Base-by-base conservation (phyloP, 169 alveolate species). In the Blepharisma undulans region DNA sequence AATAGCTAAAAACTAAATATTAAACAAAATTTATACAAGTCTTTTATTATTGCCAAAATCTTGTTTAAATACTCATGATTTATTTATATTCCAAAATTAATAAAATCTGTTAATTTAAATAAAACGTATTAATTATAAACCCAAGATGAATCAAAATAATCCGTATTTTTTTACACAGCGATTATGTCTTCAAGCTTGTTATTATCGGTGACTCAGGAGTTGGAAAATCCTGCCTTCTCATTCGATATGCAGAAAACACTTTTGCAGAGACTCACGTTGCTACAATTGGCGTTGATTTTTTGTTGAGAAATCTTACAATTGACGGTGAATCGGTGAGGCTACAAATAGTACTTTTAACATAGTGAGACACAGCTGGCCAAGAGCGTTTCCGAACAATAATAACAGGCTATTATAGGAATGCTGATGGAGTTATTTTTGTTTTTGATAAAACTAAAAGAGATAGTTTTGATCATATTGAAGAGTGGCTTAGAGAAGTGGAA, bases 181-280 rank as follows among this genome's bases (percentile, higher is more conserved):
- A 99, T 92, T 98, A 97, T 91, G 96, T 98, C 48, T 99, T 98
- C 96, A 99, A 99, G 96, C 94, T 99, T 82, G 99, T 99, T 78
- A 97, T 99, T 16, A 97, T 99, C 81, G 99, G 99, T 8, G 99
- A 99, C 91, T 96, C 99, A 32, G 99, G 99, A 25, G 99, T 99
- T 0, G 99, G 99, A 33, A 99, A 99, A 91, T 98, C 99, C 8
- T 98, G 99, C 84, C 95, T 99, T 36, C 95, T 99, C 19, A 96
- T 98, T 84, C 96, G 99, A 60, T 99, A 98, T 88, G 99, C 99
- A 27, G 98, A 89, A 82, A 76, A 36, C 84, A 10, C 18, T 61
- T 98, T 96, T 93, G 93, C 97, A 22, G 99, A 97, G 84, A 97
- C 97, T 93, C 97, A 96, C 96, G 96, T 97, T 96, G 96, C 98